These are phyloP conservation scores for Ceratobasidium theobromae DNA, from an alignment of 1,284 basidiomycete genomes.

Conservation along the genomic window DNA sequence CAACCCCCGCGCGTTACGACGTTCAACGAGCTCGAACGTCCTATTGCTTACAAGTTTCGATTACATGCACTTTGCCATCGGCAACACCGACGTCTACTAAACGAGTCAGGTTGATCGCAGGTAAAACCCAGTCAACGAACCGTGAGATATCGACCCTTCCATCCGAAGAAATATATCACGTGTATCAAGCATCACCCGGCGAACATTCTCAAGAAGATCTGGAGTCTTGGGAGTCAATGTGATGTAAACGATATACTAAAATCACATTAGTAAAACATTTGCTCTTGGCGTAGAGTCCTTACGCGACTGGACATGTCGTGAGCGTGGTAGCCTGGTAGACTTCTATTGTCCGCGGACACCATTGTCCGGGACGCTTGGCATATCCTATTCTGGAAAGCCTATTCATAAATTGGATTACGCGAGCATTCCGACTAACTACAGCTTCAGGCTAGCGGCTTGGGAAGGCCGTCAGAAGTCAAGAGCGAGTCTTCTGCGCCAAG, in stretches of 20 bases:
- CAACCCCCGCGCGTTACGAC: neutral
- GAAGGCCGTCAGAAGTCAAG: slow-evolving; percentile 59
- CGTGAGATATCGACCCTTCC: slow-evolving; percentile 17
- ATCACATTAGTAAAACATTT: neutral
- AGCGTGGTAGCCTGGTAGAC: neutral
- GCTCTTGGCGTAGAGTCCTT: neutral
- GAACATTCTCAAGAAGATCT: slow-evolving; percentile 6
- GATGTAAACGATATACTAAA: slow-evolving; percentile 18
- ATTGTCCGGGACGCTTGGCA: neutral
- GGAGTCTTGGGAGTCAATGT: slow-evolving; percentile 14
- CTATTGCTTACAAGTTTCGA: slow-evolving; percentile 23
- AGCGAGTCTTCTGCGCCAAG: slow-evolving; percentile 58
- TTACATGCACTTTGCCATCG: slow-evolving; percentile 24
- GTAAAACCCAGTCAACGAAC: neutral
- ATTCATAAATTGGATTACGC: too few species aligned
- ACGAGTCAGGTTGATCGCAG: neutral
- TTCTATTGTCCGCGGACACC: neutral
- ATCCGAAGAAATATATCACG: slow-evolving; percentile 1
- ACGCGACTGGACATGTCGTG: slow-evolving; percentile 14
- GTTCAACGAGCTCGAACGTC: neutral
- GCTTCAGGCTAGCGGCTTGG: slow-evolving; percentile 40
- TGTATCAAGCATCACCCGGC: slow-evolving; percentile 4
- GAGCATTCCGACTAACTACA: neutral
- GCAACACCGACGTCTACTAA: slow-evolving; percentile 15
- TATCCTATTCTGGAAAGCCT: too few species aligned